Conservation (phyloP, 805 yeast species). For the Yarrowia sp. region DNA sequence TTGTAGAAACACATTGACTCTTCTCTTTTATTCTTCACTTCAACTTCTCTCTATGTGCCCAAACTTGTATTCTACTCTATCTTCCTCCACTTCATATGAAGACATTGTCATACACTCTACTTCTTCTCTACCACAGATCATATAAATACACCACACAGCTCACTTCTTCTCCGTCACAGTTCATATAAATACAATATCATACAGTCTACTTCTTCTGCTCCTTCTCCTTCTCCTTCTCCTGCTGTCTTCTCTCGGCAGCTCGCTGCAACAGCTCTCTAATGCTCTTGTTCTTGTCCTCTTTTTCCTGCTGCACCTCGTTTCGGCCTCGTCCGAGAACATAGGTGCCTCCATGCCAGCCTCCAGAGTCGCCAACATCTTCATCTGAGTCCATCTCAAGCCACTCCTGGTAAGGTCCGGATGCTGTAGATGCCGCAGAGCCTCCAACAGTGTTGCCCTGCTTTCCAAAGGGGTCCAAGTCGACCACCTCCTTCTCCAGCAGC, state of each 20-base stretch:
- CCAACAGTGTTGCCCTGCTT: conserved; percentile 32
- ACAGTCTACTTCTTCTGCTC: not conserved
- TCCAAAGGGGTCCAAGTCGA: conserved; percentile 38
- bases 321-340: conserved; percentile 30
- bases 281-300: conserved; percentile 20
- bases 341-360: conserved; percentile 35
- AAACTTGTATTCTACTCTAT: no score
- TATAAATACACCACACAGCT: no score
- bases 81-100: no score
- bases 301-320: not conserved
- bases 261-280: conserved; percentile 2
- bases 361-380: conserved; percentile 32
- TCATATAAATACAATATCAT: not conserved
- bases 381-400: conserved; percentile 23
- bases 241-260: conserved; percentile 20
- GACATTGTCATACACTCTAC: no score
- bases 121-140: no score
- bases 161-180: not conserved
- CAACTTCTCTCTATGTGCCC: no score
- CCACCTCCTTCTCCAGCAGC: conserved; percentile 40
- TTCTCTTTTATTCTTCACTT: no score
- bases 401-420: conserved; percentile 24
- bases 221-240: conserved; percentile 1
- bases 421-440: not conserved
- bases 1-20: no score